Conservation (phyloP, 352 stramenopile species). For the Plasmopara viticola region DNA sequence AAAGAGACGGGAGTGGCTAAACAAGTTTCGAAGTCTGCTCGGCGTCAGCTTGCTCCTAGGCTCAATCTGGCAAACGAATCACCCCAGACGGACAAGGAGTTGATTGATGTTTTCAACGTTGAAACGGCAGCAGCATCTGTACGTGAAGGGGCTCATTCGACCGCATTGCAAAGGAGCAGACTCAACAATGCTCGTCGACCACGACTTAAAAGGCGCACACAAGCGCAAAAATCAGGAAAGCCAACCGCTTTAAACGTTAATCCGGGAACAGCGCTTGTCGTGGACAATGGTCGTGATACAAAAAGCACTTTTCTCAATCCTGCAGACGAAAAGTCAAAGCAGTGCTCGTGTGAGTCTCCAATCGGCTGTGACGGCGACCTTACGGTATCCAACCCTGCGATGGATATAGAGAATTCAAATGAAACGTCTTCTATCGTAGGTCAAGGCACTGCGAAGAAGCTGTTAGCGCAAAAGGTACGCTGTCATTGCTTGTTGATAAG, state of each 20-base stretch:
- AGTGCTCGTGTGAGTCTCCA: conserved; percentile 16
- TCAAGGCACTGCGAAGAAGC: conserved; percentile 7
- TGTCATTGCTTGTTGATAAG: conserved; percentile 1
- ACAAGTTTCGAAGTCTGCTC: conserved; percentile 17
- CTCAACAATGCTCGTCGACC: conserved; percentile 6
- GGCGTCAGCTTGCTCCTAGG: conserved; percentile 12
- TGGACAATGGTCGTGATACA: neutral
- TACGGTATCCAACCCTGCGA: conserved; percentile 1
- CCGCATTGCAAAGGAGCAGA: neutral
- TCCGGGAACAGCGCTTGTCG: neutral
- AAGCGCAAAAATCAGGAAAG: conserved; percentile 22
- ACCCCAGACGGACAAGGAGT: conserved; percentile 15
- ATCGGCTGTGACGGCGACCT: conserved; percentile 18
- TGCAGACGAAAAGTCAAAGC: conserved; percentile 4
- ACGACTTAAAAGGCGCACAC: conserved; percentile 23
- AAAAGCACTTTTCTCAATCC: conserved; percentile 4
- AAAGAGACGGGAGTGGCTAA: conserved; percentile 11
- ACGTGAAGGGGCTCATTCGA: neutral
- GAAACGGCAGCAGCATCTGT: too few relatives aligned
- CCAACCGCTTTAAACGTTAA: conserved; percentile 1
- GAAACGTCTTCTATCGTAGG: conserved; percentile 3
- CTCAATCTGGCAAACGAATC: conserved; percentile 19
- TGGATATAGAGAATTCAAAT: neutral
- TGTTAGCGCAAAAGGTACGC: conserved; percentile 18
- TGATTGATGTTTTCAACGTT: conserved; percentile 5